Evolutionary conservation across 2,329 filamentous ascomycete species (phyloP).

Genomic region (Peltaster fructicola): DNA sequence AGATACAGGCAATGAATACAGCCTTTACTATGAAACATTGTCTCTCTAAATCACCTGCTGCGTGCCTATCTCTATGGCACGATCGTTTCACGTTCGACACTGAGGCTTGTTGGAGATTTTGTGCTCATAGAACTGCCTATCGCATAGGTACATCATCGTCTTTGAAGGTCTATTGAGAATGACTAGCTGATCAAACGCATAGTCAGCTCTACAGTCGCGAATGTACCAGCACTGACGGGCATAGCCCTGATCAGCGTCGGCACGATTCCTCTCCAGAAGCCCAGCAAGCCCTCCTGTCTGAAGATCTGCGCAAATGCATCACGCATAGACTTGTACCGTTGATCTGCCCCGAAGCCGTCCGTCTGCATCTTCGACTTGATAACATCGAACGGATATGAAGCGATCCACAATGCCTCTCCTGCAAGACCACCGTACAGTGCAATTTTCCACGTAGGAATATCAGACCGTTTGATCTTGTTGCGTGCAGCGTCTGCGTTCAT

Average conservation of each 20-base stretch:
- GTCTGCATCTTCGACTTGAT: constrained; percentile 99
- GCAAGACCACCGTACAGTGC: constrained; percentile 85
- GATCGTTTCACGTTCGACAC: too few species aligned
- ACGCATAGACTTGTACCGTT: constrained; percentile 64
- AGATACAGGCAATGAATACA: constrained; percentile 1
- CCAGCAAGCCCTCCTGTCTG: constrained; percentile 54
- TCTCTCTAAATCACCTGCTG: too few species aligned
- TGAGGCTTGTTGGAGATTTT: too few species aligned
- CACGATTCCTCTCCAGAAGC: constrained; percentile 89
- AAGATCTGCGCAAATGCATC: constrained; percentile 79
- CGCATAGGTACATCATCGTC: too few species aligned
- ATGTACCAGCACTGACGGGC: constrained; percentile 95
- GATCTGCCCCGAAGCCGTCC: constrained; percentile 62
- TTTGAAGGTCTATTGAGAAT: too few species aligned
- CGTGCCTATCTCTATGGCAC: too few species aligned
- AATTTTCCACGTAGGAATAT: constrained; percentile 70
- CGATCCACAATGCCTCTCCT: constrained; percentile 83
- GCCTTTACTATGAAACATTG: neutral
- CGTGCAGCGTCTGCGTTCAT: constrained; percentile 79
- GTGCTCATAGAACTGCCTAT: too few species aligned
- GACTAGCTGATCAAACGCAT: too few species aligned
- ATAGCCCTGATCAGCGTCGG: constrained; percentile 87
- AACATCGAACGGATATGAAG: constrained; percentile 89
- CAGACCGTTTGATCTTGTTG: constrained; percentile 55
- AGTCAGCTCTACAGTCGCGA: constrained; percentile 46